Evolutionary conservation across 495 filamentous ascomycete species (phyloP).

Genomic region (Barbatosphaeria neglecta): DNA sequence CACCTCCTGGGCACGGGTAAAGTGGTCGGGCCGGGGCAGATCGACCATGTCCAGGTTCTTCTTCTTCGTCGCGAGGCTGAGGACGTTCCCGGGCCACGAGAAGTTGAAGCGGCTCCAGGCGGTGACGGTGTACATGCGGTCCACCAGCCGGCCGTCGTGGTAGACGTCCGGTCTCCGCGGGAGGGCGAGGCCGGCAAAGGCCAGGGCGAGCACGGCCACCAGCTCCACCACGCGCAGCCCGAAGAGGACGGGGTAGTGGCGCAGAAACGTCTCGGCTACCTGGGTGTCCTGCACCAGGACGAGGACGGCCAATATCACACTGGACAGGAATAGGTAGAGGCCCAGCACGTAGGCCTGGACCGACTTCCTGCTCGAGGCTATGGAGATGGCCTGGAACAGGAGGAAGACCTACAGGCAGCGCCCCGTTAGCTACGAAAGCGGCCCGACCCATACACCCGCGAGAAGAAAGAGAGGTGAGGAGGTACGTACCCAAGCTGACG

Average conservation of each 20-base stretch:
- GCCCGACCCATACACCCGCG: neutral
- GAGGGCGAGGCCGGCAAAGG: constrained; percentile 32
- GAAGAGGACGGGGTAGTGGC: constrained; percentile 11
- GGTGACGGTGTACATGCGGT: constrained; percentile 49
- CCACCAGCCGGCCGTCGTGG: constrained; percentile 46
- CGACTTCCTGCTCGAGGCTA: constrained; percentile 30
- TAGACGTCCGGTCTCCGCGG: constrained; percentile 61
- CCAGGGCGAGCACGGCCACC: constrained; percentile 17
- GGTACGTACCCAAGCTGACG: constrained; percentile 34
- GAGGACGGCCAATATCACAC: constrained; percentile 21
- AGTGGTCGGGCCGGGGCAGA: constrained; percentile 43
- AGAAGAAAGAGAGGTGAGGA: neutral
- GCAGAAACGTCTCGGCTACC: constrained; percentile 17
- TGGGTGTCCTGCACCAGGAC: constrained; percentile 26
- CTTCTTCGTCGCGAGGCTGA: constrained; percentile 41
- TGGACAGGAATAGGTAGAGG: constrained; percentile 31
- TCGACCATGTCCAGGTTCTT: constrained; percentile 47
- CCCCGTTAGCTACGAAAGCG: constrained; percentile 8
- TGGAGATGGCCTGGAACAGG: constrained; percentile 31
- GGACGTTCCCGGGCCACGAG: constrained; percentile 44
- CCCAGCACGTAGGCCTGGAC: constrained; percentile 37
- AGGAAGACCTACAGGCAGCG: constrained; percentile 23
- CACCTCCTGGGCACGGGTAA: constrained; percentile 33
- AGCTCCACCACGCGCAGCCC: constrained; percentile 28
- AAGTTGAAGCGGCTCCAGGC: constrained; percentile 52